Base-by-base conservation (phyloP, 1,284 basidiomycete species). In the Cryptococcus sp. region DNA sequence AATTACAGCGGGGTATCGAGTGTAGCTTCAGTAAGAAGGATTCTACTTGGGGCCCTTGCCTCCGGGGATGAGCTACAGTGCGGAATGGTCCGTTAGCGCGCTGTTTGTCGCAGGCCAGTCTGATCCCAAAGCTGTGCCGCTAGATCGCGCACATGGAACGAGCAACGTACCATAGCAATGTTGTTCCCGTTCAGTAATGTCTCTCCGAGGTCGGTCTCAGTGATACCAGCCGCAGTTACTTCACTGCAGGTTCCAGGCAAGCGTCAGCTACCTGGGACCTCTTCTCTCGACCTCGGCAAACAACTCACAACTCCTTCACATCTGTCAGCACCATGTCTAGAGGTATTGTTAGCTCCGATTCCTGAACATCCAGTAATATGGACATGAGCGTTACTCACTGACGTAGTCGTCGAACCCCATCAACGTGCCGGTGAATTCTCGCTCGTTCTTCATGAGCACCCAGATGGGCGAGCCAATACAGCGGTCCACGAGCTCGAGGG, bases 401-500 rank as follows among this genome's bases (percentile, higher is more conserved):
- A 98, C 95, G 76, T 95, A 98, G 79, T 98, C 95, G 76, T 98
- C 96, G 71, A 98, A 98, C 2, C 96, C 95, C 44, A 95, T 83
- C 48, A 98, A 80, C 3, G 87, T 98, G n/a, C 95, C 95, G 16
- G 88, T 90, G 78, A 96, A 96, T 79, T 97, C 93, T 53, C 91
- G 86, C 63, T 97, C 91, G 63, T 84, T 87, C 80, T 96, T 96
- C 89, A 94, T 95, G 75, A 97, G 85, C 66, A 97, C 93, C 90
- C 91, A 94, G 72, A 97, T 93, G 53, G 85, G 84, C 38, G 89
- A 92, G 56, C 93, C 93, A 72, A 95, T 96, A 72, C 93, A 96
- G 73, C 88, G 84, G 77, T 97, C 93, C 69, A 97, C 92, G 46
- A 97, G 82, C 77, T 97, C 79, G 59, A 80, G 75, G 16, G 85